These are phyloP conservation scores for Trichoderma sp. DNA, from an alignment of 2,329 filamentous ascomycete genomes.

Conservation along the genomic window DNA sequence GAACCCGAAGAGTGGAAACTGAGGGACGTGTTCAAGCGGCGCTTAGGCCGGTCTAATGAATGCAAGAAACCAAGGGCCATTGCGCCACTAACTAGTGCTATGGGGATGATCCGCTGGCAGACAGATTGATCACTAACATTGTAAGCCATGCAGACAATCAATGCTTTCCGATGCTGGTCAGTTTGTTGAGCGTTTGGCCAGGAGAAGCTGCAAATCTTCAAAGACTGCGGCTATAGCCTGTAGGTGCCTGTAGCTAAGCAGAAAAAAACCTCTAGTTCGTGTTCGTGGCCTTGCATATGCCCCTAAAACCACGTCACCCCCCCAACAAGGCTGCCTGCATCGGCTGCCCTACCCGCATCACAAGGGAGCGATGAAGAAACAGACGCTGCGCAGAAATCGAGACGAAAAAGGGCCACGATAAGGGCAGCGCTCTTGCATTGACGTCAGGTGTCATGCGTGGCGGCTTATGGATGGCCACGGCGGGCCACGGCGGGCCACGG, in stretches of 20 bases:
- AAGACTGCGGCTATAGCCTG: not conserved
- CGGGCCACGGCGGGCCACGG: conserved; percentile 20
- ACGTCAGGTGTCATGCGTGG: conserved; percentile 28
- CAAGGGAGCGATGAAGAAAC: conserved; percentile 6
- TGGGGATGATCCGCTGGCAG: conserved; percentile 12
- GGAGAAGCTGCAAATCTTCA: not conserved
- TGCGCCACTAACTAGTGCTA: conserved; percentile 11
- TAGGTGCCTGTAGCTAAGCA: not conserved
- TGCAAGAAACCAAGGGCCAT: conserved; percentile 23
- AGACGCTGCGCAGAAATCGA: not conserved
- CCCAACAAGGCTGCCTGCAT: conserved; percentile 14
- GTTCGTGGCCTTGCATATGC: not conserved
- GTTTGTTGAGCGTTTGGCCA: not conserved
- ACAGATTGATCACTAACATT: not conserved
- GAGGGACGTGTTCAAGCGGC: not conserved
- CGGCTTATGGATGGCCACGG: conserved; percentile 27
- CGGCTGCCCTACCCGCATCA: conserved; percentile 13
- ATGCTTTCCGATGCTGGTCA: not conserved
- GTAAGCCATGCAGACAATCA: not conserved
- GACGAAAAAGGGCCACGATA: not conserved
- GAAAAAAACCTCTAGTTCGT: not conserved
- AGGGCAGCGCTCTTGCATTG: conserved; percentile 10
- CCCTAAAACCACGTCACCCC: conserved; percentile 19
- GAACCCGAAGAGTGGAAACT: conserved; percentile 5
- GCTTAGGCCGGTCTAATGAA: conserved; percentile 7